phyloP scores from a whole-genome alignment of 257 asterid genomes.

The Mentha longifolia region DNA sequence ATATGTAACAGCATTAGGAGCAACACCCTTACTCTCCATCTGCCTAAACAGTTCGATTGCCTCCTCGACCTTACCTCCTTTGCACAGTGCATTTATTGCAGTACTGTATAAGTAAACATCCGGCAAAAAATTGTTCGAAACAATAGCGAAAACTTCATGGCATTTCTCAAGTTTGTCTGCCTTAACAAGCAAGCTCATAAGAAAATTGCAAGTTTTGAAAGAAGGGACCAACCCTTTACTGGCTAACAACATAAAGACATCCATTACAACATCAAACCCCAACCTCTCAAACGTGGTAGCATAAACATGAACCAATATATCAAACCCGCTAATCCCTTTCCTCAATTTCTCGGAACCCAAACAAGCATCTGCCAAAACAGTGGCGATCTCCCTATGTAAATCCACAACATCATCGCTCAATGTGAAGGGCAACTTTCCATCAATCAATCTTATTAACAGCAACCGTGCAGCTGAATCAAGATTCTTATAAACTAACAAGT shows the following conservation, averaged over 20 bases:
- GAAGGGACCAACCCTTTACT: slow-evolving; percentile 71
- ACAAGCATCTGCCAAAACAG: slow-evolving; percentile 48
- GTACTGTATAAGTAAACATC: slow-evolving; percentile 80
- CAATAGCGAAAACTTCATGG: slow-evolving; percentile 60
- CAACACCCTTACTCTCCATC: slow-evolving; percentile 64
- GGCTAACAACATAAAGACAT: slow-evolving; percentile 54
- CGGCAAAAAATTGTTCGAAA: slow-evolving; percentile 46
- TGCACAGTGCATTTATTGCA: slow-evolving; percentile 72
- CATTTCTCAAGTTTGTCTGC: slow-evolving; percentile 58
- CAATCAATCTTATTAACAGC: slow-evolving; percentile 75
- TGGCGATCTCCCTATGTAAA: slow-evolving; percentile 59
- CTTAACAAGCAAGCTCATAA: slow-evolving; percentile 77
- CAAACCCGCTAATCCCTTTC: slow-evolving; percentile 53
- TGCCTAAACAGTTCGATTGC: slow-evolving; percentile 58
- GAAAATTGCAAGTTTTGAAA: slow-evolving; percentile 67
- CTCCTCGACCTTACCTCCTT: slow-evolving; percentile 62
- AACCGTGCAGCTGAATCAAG: slow-evolving; percentile 65
- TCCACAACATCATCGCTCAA: slow-evolving; percentile 37
- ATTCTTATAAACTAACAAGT: slow-evolving; percentile 61
- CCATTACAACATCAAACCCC: slow-evolving; percentile 62
- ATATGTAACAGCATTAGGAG: slow-evolving; percentile 74
- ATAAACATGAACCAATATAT: slow-evolving; percentile 77
- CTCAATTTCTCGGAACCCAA: slow-evolving; percentile 33
- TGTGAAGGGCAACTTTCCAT: slow-evolving; percentile 54
- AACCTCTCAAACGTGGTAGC: slow-evolving; percentile 53